phyloP scores from a whole-genome alignment of 148 eudicot species.

The Amaranthus hypochondriacus region DNA sequence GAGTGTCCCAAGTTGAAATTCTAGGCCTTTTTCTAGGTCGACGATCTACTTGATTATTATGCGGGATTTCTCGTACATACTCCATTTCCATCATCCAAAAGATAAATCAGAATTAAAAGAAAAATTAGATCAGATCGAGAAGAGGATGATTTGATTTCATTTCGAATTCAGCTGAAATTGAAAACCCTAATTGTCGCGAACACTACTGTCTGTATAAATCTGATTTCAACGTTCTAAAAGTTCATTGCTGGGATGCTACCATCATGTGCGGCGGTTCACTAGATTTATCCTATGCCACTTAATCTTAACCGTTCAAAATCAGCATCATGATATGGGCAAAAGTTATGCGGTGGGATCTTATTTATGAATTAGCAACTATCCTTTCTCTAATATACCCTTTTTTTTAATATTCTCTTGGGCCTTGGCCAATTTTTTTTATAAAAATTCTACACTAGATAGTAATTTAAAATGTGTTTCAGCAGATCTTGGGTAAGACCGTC shows the following conservation, averaged over 20 bases:
- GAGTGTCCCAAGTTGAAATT: slow-evolving; percentile 42
- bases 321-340: neutral
- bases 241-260: slow-evolving; percentile 4
- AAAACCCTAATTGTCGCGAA: slow-evolving; percentile 33
- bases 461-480: no score
- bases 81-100: slow-evolving; percentile 41
- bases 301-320: neutral
- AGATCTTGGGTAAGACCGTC: no score
- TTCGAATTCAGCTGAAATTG: neutral
- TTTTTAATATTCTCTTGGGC: no score
- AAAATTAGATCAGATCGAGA: neutral
- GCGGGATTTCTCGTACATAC: slow-evolving; percentile 35
- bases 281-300: neutral
- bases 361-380: no score
- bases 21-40: slow-evolving; percentile 61
- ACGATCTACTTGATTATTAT: slow-evolving; percentile 46
- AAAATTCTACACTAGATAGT: no score
- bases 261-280: slow-evolving; percentile 16
- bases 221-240: slow-evolving; percentile 13
- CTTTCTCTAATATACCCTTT: no score
- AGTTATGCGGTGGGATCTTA: no score
- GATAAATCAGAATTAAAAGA: neutral
- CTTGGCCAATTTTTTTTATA: no score
- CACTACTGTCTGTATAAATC: slow-evolving; percentile 17
- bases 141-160: slow-evolving; percentile 3